Conservation (phyloP, 2,329 filamentous ascomycete genomes). For the Cyclaneusma minus region DNA sequence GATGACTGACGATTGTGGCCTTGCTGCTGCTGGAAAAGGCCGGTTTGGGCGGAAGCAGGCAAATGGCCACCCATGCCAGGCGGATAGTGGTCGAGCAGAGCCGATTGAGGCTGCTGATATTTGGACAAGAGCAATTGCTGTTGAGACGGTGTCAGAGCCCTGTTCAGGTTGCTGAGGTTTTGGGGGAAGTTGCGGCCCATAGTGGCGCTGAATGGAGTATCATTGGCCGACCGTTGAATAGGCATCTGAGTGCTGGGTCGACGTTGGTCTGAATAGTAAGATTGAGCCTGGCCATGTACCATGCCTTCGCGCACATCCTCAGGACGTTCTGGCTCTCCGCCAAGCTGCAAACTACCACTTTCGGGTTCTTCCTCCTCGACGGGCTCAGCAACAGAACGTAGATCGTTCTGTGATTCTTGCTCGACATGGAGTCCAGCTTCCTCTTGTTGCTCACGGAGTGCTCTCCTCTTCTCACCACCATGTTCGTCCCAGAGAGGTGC, state of each 20-base stretch:
- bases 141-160: slow-evolving; percentile 69
- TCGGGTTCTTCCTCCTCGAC: slow-evolving; percentile 62
- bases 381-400: slow-evolving; percentile 28
- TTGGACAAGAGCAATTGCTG: slow-evolving; percentile 48
- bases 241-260: slow-evolving; percentile 60
- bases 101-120: slow-evolving; percentile 22
- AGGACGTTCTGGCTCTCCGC: slow-evolving; percentile 80
- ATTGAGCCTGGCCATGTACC: slow-evolving; percentile 19
- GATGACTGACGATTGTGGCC: slow-evolving; percentile 73
- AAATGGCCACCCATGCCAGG: slow-evolving; percentile 32
- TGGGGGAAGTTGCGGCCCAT: slow-evolving; percentile 29
- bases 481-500: slow-evolving; percentile 72
- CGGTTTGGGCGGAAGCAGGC: slow-evolving; percentile 28
- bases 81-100: slow-evolving; percentile 45
- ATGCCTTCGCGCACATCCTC: slow-evolving; percentile 33
- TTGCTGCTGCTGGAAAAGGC: slow-evolving; percentile 40
- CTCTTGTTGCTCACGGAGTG: slow-evolving; percentile 55
- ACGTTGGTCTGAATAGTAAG: slow-evolving; percentile 41
- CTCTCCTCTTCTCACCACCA: slow-evolving; percentile 68
- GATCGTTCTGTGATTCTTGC: slow-evolving; percentile 33
- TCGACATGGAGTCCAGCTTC: slow-evolving; percentile 36
- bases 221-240: slow-evolving; percentile 47
- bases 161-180: slow-evolving; percentile 34
- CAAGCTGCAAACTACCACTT: slow-evolving; percentile 71
- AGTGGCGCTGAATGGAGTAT: slow-evolving; percentile 35